A percentile compares a stretch with the other conserved stretches of the same genome.
phyloP scores from a whole-genome alignment of 2,329 filamentous ascomycete species.

The Trichothecium roseum region DNA sequence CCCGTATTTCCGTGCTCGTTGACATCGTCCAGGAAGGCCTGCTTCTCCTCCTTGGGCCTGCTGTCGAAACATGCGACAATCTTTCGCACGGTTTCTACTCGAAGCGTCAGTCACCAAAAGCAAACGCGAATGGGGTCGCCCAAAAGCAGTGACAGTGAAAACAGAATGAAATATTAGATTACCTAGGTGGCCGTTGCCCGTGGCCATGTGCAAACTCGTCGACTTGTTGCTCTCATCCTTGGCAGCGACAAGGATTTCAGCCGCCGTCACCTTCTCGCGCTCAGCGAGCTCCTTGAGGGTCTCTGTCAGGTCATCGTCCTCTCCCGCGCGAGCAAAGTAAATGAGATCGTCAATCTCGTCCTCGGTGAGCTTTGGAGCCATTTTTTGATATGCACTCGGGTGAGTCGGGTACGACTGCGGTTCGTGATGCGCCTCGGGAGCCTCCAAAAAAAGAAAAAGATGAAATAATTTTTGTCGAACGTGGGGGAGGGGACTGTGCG shows the following conservation, averaged over 20 bases:
- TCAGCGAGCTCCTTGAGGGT: slow-evolving; percentile 48
- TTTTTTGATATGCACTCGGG: slow-evolving; percentile 19
- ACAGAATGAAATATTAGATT: slow-evolving; percentile 15
- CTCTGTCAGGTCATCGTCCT: slow-evolving; percentile 56
- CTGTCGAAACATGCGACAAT: slow-evolving; percentile 31
- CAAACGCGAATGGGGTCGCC: too few relatives aligned
- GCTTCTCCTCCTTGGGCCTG: slow-evolving; percentile 28
- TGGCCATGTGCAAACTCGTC: slow-evolving; percentile 83
- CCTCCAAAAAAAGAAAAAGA: not conserved
- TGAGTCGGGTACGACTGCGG: slow-evolving; percentile 4
- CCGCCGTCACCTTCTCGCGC: slow-evolving; percentile 47
- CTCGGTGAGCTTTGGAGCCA: slow-evolving; percentile 50
- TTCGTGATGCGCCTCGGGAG: slow-evolving; percentile 1
- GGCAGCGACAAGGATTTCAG: slow-evolving; percentile 59
- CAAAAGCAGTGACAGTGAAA: too few relatives aligned
- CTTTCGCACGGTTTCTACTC: slow-evolving; percentile 31
- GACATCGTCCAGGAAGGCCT: slow-evolving; percentile 51
- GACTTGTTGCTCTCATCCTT: slow-evolving; percentile 67
- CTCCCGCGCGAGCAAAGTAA: slow-evolving; percentile 73
- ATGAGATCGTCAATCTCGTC: slow-evolving; percentile 88
- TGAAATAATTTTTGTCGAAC: slow-evolving; percentile 4
- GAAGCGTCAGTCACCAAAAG: too few relatives aligned
- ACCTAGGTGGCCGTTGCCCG: slow-evolving; percentile 82
- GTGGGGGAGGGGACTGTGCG: slow-evolving; percentile 27
- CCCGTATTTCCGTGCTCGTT: slow-evolving; percentile 85